Conservation (phyloP, 805 yeast species). For the Candida dajiaensis region DNA sequence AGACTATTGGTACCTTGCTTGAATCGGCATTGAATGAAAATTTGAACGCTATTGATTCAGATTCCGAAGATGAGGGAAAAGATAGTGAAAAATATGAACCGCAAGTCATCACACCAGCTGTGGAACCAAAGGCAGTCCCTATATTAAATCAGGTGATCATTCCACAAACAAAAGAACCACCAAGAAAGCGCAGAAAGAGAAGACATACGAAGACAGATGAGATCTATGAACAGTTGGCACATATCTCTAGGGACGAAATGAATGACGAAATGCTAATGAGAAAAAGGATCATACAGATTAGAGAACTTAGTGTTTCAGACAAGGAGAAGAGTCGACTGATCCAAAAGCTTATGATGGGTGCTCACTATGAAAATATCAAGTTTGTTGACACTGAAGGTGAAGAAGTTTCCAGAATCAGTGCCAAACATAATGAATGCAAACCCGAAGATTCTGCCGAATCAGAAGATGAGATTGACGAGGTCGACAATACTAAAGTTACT, state of each 20-base stretch:
- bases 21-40: constrained; percentile 27
- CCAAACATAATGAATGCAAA: constrained; percentile 6
- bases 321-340: constrained; percentile 32
- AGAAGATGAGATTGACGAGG: constrained; percentile 5
- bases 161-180: constrained; percentile 36
- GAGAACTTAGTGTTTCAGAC: constrained; percentile 17
- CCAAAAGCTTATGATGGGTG: constrained; percentile 64
- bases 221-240: constrained; percentile 15
- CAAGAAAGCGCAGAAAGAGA: constrained; percentile 8
- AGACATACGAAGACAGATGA: constrained; percentile 6
- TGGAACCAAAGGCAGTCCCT: constrained; percentile 42
- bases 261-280: constrained; percentile 32
- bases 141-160: constrained; percentile 45
- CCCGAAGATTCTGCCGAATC: constrained; percentile 18
- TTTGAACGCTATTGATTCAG: constrained; percentile 24
- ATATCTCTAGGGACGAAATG: constrained; percentile 14
- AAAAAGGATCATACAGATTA: constrained; percentile 39
- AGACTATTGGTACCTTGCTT: constrained; percentile 27
- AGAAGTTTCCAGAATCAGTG: constrained; percentile 21
- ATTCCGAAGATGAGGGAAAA: constrained; percentile 34
- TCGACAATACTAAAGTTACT: constrained; percentile 31
- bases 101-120: constrained; percentile 45
- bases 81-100: constrained; percentile 40
- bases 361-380: constrained; percentile 46
- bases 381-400: constrained; percentile 24